Percentiles rank a stretch among this genome's conserved stretches.
Conservation (phyloP, 164 flowering plant genomes). For the Macadamia tetraphylla region DNA sequence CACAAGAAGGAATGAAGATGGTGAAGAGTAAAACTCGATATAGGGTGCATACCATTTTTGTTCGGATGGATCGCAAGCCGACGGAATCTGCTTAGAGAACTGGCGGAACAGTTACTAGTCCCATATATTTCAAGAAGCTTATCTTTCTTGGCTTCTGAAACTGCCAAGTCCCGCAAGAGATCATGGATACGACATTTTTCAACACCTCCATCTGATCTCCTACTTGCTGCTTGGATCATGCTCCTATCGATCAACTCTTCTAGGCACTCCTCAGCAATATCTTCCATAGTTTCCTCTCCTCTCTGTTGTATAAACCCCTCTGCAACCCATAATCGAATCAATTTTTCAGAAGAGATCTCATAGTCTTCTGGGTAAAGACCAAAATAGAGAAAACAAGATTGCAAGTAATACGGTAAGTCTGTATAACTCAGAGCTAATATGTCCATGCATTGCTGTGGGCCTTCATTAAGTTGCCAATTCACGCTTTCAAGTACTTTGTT, state of each 20-base stretch:
- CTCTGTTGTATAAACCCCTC: neutral
- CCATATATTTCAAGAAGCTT: neutral
- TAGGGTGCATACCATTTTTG: neutral
- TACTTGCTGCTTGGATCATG: neutral
- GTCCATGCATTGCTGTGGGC: too few species aligned
- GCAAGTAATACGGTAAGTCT: too few species aligned
- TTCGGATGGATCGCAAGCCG: neutral
- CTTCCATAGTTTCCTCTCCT: neutral
- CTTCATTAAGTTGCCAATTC: too few species aligned
- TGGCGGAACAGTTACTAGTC: neutral
- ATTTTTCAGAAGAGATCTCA: too few species aligned
- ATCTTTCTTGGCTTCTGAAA: neutral
- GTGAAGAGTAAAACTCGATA: neutral
- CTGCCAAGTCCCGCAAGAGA: slow-evolving; percentile 1
- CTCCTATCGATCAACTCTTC: neutral
- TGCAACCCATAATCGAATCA: neutral
- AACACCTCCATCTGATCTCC: neutral
- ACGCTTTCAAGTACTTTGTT: too few species aligned
- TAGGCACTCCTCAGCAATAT: neutral
- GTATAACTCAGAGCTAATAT: too few species aligned
- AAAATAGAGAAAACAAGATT: too few species aligned
- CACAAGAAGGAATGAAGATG: slow-evolving; percentile 7
- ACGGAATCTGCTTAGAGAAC: neutral
- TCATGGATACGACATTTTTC: slow-evolving; percentile 7
- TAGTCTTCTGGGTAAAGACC: too few species aligned